Conservation (phyloP, 306 rosid genomes). For the Hippophae gyantsensis region DNA sequence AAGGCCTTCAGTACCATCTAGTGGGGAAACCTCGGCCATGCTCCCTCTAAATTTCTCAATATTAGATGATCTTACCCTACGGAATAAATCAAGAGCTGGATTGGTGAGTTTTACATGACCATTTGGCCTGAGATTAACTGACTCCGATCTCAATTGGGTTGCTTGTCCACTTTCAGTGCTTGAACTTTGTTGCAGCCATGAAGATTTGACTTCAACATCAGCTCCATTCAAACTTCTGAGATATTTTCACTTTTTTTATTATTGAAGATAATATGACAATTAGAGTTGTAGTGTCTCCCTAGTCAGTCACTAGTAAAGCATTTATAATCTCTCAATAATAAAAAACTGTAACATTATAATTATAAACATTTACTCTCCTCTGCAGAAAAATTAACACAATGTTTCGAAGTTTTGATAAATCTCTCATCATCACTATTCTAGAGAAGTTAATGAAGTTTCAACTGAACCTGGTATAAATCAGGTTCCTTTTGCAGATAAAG, state of each 20-base stretch:
- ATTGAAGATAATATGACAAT: background rate
- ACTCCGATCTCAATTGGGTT: constrained; percentile 27
- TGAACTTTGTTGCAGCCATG: constrained; percentile 29
- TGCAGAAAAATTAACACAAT: no score
- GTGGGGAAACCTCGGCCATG: constrained; percentile 18
- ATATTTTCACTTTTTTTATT: background rate
- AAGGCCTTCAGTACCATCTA: constrained; percentile 20
- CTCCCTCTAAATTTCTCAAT: constrained; percentile 22
- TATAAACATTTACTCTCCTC: constrained; percentile 1
- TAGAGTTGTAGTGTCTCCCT: constrained; percentile 1
- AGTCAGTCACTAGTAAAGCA: constrained; percentile 14
- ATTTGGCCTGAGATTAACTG: constrained; percentile 20
- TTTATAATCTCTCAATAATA: background rate
- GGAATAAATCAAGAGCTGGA: constrained; percentile 35
- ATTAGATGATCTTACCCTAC: constrained; percentile 34
- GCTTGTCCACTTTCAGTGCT: constrained; percentile 22
- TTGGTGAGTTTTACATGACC: constrained; percentile 12
- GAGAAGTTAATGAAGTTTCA: background rate
- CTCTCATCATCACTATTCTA: background rate
- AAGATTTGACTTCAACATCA: constrained; percentile 24
- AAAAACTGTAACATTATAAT: background rate
- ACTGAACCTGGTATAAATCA: constrained; percentile 55
- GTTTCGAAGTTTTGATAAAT: background rate
- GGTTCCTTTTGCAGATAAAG: constrained; percentile 70
- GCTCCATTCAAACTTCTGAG: constrained; percentile 11